Base-by-base conservation (phyloP, 352 stramenopile genomes). In the Globisporangium nagaii region DNA sequence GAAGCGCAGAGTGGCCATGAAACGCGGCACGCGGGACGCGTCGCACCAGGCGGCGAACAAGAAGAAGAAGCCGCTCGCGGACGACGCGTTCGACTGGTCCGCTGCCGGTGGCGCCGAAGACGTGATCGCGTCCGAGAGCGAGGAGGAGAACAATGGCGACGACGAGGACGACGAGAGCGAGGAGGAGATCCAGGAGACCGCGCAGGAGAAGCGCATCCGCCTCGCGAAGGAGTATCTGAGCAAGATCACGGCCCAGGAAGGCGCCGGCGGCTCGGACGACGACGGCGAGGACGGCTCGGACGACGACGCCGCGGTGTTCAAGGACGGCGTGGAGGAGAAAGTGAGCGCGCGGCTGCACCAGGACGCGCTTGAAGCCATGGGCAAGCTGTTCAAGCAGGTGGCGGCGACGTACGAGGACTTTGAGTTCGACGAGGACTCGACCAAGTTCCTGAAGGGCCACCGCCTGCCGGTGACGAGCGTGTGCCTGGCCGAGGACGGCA, bases 341-440 rank as follows among this genome's bases (percentile, higher is more conserved):
- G 73, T 95, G 32, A 79, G 84, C 35, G 75, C 86, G 47, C 71
- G 83, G 2, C 65, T 97, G 51, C 71, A 95, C 45, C 82, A 90
- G 60, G 84, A 95, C 53, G 82, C 86, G 31, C 70, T 93, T 15
- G 84, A 96, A 54, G 74, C 76, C 25, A 84, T 88, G 68, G 90
- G 91, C 49, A 93, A 93, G 58, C 62, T 96, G 2, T 96, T 95
- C 60, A 95, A 89, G 49, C 65, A 92, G 58, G 75, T 96, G 25
- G 86, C 86, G 15, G 66, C 56, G 1, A 64, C 89, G 58, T 90
- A 93, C 53, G 57, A 71, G 20, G 78, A 75, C n/a, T 92, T 91
- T 51, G 81, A 94, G 75, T 94, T 94, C 59, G 82, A 88, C 56
- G 36, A 45, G 4, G 70, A 91, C 40, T 92, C 84, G n/a, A 83